phyloP scores from a whole-genome alignment of 352 stramenopile species.

The Pythium scleroteichum region DNA sequence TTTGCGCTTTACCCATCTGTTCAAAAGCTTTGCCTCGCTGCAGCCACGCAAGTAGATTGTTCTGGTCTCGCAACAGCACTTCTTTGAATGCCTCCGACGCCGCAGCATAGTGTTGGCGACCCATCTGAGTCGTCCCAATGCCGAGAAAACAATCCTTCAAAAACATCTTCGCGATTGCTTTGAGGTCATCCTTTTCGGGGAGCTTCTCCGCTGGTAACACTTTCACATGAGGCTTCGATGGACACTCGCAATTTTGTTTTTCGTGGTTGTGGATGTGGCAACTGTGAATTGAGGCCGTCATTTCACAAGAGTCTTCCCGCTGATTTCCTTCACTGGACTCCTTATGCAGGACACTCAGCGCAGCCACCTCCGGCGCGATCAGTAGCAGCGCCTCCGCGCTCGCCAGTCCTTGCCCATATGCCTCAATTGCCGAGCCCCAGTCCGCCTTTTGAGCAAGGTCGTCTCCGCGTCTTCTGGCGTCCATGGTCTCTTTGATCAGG shows the following conservation, averaged over 20 bases:
- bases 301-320: neutral
- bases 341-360: conserved; percentile 19
- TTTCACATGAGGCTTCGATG: too few relatives aligned
- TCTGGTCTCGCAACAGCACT: conserved; percentile 55
- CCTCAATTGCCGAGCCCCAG: conserved; percentile 19
- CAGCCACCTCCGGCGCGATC: conserved; percentile 40
- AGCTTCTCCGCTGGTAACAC: conserved; percentile 11
- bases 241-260: too few relatives aligned
- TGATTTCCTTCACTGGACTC: neutral
- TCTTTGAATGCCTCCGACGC: conserved; percentile 71
- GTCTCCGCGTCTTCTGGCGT: conserved; percentile 42
- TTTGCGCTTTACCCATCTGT: conserved; percentile 46
- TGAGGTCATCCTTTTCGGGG: conserved; percentile 49
- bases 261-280: conserved; percentile 10
- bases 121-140: conserved; percentile 46
- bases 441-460: conserved; percentile 22
- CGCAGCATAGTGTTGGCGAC: conserved; percentile 29
- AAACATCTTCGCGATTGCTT: conserved; percentile 66
- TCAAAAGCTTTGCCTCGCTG: conserved; percentile 59
- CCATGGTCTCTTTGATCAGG: conserved; percentile 51
- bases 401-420: conserved; percentile 40
- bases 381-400: conserved; percentile 38
- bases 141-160: conserved; percentile 65
- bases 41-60: conserved; percentile 49
- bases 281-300: neutral